phyloP scores from a whole-genome alignment of 208 protist species.

The Acanthamoeba healyi region DNA sequence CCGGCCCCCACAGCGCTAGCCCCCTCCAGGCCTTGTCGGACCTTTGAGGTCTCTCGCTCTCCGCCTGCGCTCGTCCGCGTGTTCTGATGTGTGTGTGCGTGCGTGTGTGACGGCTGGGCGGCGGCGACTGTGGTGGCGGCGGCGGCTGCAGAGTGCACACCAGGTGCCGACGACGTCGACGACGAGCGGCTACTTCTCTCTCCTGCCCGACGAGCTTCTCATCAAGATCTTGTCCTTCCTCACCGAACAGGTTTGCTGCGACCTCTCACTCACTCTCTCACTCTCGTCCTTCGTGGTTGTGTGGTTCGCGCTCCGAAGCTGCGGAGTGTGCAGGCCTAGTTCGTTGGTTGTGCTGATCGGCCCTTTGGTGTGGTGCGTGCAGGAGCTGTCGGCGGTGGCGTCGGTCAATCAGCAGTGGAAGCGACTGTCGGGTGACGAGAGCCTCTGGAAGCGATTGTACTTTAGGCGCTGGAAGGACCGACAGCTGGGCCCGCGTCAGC shows the following conservation, averaged over 20 bases:
- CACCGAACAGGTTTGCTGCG: not conserved
- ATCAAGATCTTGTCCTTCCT: conserved; percentile 49
- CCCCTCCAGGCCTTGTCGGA: too few relatives aligned
- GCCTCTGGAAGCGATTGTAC: conserved; percentile 25
- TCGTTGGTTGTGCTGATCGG: not conserved
- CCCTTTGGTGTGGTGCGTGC: too few relatives aligned
- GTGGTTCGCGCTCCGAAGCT: not conserved
- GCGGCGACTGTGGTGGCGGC: too few relatives aligned
- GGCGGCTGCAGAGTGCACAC: not conserved
- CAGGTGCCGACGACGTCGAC: conserved; percentile 27
- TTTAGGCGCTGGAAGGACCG: conserved; percentile 27
- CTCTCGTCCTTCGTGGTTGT: not conserved
- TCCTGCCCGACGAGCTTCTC: conserved; percentile 34
- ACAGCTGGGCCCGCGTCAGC: not conserved
- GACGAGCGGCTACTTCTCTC: conserved; percentile 52
- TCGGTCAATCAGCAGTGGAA: conserved; percentile 59
- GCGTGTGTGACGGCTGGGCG: too few relatives aligned
- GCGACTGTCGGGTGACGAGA: conserved; percentile 57
- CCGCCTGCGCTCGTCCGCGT: not conserved
- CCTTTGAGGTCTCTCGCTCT: not conserved
- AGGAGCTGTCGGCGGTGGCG: conserved; percentile 37
- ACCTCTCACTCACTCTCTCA: not conserved
- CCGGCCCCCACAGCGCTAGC: too few relatives aligned
- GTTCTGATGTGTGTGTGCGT: too few relatives aligned
- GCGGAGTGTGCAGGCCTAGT: not conserved